Percentiles rank a stretch among this genome's conserved stretches.
phyloP scores from a whole-genome alignment of 192 early-diverging fungal genomes.

The Allomyces macrogynus region DNA sequence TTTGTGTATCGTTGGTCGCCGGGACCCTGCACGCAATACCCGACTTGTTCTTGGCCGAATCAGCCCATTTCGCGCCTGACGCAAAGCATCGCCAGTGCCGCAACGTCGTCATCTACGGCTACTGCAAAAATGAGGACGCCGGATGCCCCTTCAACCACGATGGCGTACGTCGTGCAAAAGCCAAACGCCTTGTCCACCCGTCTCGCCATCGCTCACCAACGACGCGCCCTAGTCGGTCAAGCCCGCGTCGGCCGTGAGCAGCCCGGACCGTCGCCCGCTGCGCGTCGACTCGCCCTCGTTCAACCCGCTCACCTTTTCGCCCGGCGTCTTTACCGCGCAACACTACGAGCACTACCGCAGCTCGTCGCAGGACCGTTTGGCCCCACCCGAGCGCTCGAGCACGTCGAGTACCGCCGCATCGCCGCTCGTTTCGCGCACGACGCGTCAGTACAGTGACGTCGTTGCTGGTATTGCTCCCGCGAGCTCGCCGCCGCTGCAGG shows the following conservation, averaged over 20 bases:
- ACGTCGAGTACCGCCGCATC: neutral
- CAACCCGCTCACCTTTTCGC: constrained; percentile 2
- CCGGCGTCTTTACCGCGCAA: neutral
- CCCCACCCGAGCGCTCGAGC: too few species aligned
- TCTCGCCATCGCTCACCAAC: too few species aligned
- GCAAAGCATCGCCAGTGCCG: constrained; percentile 37
- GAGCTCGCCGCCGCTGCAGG: neutral
- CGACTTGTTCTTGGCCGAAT: too few species aligned
- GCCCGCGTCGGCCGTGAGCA: too few species aligned
- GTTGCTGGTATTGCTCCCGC: neutral
- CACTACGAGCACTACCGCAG: neutral
- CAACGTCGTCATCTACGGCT: constrained; percentile 65
- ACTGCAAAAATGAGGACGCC: constrained; percentile 60
- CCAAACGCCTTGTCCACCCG: neutral
- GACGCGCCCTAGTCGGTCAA: too few species aligned
- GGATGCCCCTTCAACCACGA: constrained; percentile 74
- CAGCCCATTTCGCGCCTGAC: neutral
- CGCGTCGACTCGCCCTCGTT: neutral
- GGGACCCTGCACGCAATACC: too few species aligned
- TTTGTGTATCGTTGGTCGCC: too few species aligned
- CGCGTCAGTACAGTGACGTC: neutral
- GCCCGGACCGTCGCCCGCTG: too few species aligned
- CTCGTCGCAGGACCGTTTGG: neutral
- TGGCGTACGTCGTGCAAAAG: constrained; percentile 20
- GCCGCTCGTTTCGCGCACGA: neutral